Evolutionary conservation across 495 filamentous ascomycete species (phyloP).

Genomic region (Tuber aestivum): DNA sequence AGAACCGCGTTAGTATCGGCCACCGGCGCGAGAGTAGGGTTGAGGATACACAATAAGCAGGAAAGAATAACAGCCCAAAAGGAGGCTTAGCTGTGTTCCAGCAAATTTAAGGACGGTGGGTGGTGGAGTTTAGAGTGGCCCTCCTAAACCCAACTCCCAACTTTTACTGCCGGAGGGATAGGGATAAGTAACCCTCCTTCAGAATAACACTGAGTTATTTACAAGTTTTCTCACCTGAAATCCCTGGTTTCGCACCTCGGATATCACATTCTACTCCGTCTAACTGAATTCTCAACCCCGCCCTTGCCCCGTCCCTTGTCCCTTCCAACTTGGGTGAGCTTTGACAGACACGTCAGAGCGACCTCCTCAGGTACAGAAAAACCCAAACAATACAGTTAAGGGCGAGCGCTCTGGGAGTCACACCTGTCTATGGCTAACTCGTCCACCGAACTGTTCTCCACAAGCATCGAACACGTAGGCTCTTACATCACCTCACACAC

Average conservation of each 20-base stretch:
- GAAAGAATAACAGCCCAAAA: background rate
- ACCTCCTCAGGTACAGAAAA: background rate
- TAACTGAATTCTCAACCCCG: background rate
- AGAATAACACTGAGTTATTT: background rate
- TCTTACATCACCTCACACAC: background rate
- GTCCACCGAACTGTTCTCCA: background rate
- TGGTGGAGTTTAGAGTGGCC: background rate
- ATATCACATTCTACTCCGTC: background rate
- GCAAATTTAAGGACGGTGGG: background rate
- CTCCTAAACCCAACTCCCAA: fast-evolving
- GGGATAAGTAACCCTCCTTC: background rate
- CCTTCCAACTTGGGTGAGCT: background rate
- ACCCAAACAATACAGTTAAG: background rate
- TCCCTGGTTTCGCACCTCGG: background rate
- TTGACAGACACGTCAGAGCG: background rate
- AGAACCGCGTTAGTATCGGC: background rate
- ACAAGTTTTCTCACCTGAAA: background rate
- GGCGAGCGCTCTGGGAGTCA: background rate
- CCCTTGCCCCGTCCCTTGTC: background rate
- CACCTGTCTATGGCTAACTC: background rate
- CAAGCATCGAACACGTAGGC: too few species aligned
- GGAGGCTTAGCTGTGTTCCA: background rate
- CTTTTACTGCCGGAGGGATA: background rate
- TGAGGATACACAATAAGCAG: background rate
- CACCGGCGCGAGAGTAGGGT: background rate